Evolutionary conservation across 441 rosid genomes (phyloP).

Genomic region (Pelargonium citronellum): DNA sequence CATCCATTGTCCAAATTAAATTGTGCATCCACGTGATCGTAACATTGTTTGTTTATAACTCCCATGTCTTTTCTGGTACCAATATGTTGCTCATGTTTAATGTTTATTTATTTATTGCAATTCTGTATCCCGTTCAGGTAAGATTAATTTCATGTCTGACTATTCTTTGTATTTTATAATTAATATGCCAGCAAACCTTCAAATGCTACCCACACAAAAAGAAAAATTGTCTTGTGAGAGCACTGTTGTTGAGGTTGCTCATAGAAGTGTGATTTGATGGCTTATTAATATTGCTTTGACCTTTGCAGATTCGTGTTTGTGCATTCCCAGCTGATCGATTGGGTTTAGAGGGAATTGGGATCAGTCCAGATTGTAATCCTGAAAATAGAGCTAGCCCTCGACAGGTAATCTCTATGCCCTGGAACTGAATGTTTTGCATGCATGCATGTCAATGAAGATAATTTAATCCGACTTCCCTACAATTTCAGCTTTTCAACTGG

Average conservation of each 20-base stretch:
- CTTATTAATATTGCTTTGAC: slow-evolving; percentile 3
- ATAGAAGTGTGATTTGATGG: neutral
- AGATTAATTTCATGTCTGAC: too few relatives aligned
- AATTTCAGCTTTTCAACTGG: slow-evolving; percentile 49
- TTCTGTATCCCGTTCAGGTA: too few relatives aligned
- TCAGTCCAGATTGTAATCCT: slow-evolving; percentile 88
- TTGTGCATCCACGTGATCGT: too few relatives aligned
- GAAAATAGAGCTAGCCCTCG: slow-evolving; percentile 54
- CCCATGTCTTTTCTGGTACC: too few relatives aligned
- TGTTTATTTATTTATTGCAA: too few relatives aligned
- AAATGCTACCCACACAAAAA: too few relatives aligned
- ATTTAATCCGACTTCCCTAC: slow-evolving; percentile 13
- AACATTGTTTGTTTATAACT: too few relatives aligned
- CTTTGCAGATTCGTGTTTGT: slow-evolving; percentile 66
- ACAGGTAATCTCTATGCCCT: slow-evolving; percentile 42
- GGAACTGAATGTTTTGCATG: neutral
- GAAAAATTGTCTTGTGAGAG: neutral
- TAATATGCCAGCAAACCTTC: too few relatives aligned
- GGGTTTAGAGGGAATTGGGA: slow-evolving; percentile 68
- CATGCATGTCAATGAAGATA: slow-evolving; percentile 5
- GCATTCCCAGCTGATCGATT: slow-evolving; percentile 65
- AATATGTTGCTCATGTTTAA: too few relatives aligned
- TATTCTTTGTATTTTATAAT: neutral
- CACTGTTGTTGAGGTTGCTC: neutral
- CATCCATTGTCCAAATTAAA: too few relatives aligned